Conservation (phyloP, 2,329 filamentous ascomycete species). For the Sodiomyces alkalinus region DNA sequence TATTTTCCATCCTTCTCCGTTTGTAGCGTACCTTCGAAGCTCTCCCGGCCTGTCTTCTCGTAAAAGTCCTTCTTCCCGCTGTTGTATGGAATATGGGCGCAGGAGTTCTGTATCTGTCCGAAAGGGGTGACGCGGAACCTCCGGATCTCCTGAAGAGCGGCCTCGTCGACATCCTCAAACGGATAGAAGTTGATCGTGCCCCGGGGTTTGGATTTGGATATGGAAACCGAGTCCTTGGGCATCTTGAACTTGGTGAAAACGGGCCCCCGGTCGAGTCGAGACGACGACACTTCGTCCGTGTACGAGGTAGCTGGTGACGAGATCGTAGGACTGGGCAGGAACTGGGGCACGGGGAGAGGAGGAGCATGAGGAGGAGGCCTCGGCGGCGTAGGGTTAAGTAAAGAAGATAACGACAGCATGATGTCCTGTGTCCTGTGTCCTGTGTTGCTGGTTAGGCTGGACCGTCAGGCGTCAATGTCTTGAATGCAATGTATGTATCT, state of each 20-base stretch:
- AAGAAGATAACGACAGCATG: conserved; percentile 51
- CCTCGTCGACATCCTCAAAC: conserved; percentile 48
- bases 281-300: conserved; percentile 15
- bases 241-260: conserved; percentile 37
- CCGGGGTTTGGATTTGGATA: conserved; percentile 44
- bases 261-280: conserved; percentile 11
- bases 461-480: conserved; percentile 7
- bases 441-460: conserved; percentile 7
- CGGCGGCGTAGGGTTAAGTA: conserved; percentile 47
- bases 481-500: conserved; percentile 5
- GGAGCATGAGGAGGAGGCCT: conserved; percentile 15
- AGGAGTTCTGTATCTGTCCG: conserved; percentile 43
- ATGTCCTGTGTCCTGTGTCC: conserved; percentile 14
- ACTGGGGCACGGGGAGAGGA: conserved; percentile 14
- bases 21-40: conserved; percentile 59
- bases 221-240: conserved; percentile 48
- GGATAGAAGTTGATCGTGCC: conserved; percentile 61
- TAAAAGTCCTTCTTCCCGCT: conserved; percentile 86
- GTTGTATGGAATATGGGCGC: conserved; percentile 78
- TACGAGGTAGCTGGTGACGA: conserved; percentile 19
- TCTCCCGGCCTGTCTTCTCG: conserved; percentile 72
- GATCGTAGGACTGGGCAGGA: conserved; percentile 24
- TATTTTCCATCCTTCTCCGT: no score
- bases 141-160: conserved; percentile 40
- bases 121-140: conserved; percentile 53